Percentiles rank a stretch among this genome's conserved stretches.
phyloP scores from a whole-genome alignment of 345 rosid species.

The Gossypium ekmanianum region DNA sequence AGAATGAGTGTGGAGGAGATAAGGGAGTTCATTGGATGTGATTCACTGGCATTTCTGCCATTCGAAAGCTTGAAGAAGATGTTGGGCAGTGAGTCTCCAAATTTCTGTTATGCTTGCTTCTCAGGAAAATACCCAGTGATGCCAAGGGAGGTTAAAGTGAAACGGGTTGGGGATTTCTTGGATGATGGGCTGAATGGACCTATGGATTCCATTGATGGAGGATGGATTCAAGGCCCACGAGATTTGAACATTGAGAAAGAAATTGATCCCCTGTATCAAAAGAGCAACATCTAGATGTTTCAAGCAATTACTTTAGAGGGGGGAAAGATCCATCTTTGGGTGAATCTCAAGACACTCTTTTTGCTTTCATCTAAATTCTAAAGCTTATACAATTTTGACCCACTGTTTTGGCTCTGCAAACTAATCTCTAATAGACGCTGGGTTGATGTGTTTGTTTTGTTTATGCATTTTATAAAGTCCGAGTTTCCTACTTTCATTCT shows the following conservation, averaged over 20 bases:
- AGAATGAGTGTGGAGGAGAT: constrained; percentile 78
- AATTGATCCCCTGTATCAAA: constrained; percentile 12
- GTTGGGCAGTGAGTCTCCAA: constrained; percentile 46
- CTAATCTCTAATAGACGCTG: not conserved
- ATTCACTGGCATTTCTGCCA: constrained; percentile 79
- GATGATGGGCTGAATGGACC: constrained; percentile 85
- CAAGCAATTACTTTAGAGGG: not conserved
- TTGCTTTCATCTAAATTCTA: not conserved
- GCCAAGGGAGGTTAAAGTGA: constrained; percentile 72
- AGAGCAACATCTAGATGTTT: constrained; percentile 12
- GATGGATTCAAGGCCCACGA: constrained; percentile 59
- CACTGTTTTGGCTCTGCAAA: not conserved
- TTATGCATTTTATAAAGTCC: no score
- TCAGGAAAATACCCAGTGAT: constrained; percentile 81
- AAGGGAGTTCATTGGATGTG: constrained; percentile 67
- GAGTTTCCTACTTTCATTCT: no score
- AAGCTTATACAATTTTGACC: constrained; percentile 19
- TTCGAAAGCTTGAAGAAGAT: constrained; percentile 58
- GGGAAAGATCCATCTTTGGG: not conserved
- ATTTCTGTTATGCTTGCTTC: constrained; percentile 91
- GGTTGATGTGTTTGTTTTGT: no score
- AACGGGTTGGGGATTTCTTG: constrained; percentile 75
- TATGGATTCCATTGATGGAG: constrained; percentile 62
- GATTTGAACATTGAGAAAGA: constrained; percentile 18
- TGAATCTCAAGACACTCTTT: no score